Evolutionary conservation across 108 stramenopile species (phyloP).

Genomic region (Cyclotella choctawhatcheeana): DNA sequence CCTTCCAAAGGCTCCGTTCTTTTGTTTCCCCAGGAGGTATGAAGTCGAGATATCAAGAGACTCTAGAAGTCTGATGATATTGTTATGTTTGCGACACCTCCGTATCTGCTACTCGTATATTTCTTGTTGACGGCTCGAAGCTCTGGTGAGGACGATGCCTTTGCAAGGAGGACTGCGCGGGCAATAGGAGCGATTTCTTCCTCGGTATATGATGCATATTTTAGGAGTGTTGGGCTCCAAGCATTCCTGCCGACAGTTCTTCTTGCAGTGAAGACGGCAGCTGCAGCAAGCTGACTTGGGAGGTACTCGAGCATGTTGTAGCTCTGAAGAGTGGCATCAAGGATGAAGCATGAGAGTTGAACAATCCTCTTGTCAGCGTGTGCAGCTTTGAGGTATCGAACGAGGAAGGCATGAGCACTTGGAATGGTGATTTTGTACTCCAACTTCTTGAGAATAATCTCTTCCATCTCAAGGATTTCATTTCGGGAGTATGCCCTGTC

Average conservation of each 20-base stretch:
- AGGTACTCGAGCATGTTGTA: constrained; percentile 83
- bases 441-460: constrained; percentile 82
- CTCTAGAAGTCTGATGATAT: constrained; percentile 47
- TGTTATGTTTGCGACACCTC: constrained; percentile 59
- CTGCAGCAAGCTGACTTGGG: constrained; percentile 90
- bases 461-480: constrained; percentile 94
- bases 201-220: constrained; percentile 83
- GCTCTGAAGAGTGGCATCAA: constrained; percentile 91
- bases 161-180: constrained; percentile 56
- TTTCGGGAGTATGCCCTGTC: constrained; percentile 93
- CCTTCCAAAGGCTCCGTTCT: constrained; percentile 10
- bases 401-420: constrained; percentile 89
- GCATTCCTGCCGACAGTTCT: constrained; percentile 69
- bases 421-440: constrained; percentile 89
- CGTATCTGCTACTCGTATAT: constrained; percentile 65
- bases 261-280: constrained; percentile 88
- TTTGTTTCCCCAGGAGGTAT: neutral
- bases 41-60: neutral
- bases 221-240: constrained; percentile 89
- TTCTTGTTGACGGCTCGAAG: constrained; percentile 77
- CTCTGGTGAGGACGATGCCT: constrained; percentile 45
- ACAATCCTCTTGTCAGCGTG: constrained; percentile 86
- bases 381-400: constrained; percentile 92
- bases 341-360: constrained; percentile 85
- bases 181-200: constrained; percentile 81